A percentile compares a stretch with the other conserved stretches of the same genome.
phyloP scores from a whole-genome alignment of 331 rosid species.

The Malus hybrid region DNA sequence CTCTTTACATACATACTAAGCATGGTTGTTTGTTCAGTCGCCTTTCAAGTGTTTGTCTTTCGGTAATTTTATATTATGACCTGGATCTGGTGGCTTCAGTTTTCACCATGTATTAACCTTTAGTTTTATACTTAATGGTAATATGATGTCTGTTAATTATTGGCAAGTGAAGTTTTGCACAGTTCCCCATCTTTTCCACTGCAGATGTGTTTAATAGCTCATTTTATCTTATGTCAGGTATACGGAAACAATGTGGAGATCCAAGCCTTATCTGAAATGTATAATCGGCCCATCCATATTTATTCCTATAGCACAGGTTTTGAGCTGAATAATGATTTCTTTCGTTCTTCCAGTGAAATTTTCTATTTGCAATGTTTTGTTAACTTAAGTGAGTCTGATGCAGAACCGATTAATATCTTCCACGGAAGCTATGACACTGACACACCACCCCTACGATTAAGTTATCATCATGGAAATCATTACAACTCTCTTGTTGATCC shows the following conservation, averaged over 20 bases:
- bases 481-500: conserved; percentile 96
- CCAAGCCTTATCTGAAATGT: conserved; percentile 90
- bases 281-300: conserved; percentile 91
- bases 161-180: not conserved
- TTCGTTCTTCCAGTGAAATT: not conserved
- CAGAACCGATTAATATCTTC: conserved; percentile 95
- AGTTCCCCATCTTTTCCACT: conserved; percentile 4
- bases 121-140: not conserved
- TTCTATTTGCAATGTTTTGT: conserved; percentile 1
- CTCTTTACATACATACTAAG: not conserved
- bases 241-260: conserved; percentile 95
- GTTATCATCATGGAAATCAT: conserved; percentile 92
- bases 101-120: not conserved
- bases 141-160: not conserved
- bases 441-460: conserved; percentile 79
- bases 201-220: not conserved
- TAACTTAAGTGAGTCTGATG: conserved; percentile 16
- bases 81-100: not conserved
- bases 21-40: not conserved
- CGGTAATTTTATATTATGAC: too few relatives aligned
- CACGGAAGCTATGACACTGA: conserved; percentile 81
- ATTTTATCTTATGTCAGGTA: conserved; percentile 47
- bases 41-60: not conserved
- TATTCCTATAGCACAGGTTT: conserved; percentile 74
- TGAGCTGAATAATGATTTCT: not conserved